These are phyloP conservation scores for Clavaria fumosa DNA, from an alignment of 768 basidiomycete genomes.

Conservation along the genomic window DNA sequence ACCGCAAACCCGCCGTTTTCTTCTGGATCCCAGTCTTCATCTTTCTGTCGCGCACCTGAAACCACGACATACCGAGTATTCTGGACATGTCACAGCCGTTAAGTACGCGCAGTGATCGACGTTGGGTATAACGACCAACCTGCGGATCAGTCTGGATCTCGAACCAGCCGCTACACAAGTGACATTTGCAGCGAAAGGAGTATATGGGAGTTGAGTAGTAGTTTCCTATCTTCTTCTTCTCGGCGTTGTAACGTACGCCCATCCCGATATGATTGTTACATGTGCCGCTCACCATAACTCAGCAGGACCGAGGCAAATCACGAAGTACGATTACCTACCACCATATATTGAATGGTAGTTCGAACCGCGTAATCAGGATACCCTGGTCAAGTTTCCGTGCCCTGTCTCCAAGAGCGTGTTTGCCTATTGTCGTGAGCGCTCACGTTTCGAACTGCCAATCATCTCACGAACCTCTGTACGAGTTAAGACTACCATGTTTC, in stretches of 20 bases:
- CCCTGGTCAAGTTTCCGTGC: slow-evolving; percentile 95
- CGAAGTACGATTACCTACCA: slow-evolving; percentile 38
- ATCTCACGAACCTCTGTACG: slow-evolving; percentile 40
- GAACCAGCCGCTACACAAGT: slow-evolving; percentile 92
- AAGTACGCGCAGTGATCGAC: background rate
- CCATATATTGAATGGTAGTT: slow-evolving; percentile 94
- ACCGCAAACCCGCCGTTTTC: slow-evolving; percentile 89
- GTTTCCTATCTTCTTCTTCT: slow-evolving; percentile 91
- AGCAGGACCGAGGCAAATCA: slow-evolving; percentile 1
- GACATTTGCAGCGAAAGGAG: slow-evolving; percentile 95
- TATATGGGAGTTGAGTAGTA: slow-evolving; percentile 94
- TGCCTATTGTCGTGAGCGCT: slow-evolving; percentile 34
- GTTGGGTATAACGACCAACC: slow-evolving; percentile 27
- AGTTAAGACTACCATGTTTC: slow-evolving; percentile 50
- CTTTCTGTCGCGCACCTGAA: slow-evolving; percentile 87
- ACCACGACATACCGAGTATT: slow-evolving; percentile 91
- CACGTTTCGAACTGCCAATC: slow-evolving; percentile 3
- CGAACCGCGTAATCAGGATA: slow-evolving; percentile 89
- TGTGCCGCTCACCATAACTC: slow-evolving; percentile 43
- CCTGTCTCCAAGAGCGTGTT: slow-evolving; percentile 85
- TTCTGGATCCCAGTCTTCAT: slow-evolving; percentile 93
- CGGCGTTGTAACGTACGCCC: slow-evolving; percentile 99
- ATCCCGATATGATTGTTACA: slow-evolving; percentile 97
- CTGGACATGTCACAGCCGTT: slow-evolving; percentile 23
- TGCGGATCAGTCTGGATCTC: slow-evolving; percentile 96